Percentiles rank a stretch among this genome's conserved stretches.
These are phyloP conservation scores for Bipolaris gigantea DNA, from an alignment of 2,329 filamentous ascomycete species.

Conservation along the genomic window DNA sequence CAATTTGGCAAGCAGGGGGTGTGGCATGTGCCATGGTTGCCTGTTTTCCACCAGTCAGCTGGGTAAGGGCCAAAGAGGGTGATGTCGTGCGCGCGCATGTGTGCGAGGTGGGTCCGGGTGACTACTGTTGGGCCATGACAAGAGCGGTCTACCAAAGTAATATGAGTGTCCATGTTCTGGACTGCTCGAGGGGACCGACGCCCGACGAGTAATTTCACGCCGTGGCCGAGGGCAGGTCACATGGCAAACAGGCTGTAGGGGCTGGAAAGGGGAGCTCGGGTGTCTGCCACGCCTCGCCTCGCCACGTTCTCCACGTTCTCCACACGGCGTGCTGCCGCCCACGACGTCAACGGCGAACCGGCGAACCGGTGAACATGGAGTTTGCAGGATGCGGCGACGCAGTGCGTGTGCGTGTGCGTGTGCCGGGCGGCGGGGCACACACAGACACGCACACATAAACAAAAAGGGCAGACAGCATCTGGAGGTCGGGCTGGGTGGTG, in stretches of 20 bases:
- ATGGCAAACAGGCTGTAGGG: neutral
- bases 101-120: neutral
- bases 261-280: neutral
- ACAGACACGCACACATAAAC: neutral
- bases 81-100: neutral
- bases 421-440: too few relatives aligned
- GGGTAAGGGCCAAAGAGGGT: neutral
- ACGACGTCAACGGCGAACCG: neutral
- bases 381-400: too few relatives aligned
- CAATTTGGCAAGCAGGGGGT: neutral
- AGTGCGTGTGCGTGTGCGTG: too few relatives aligned
- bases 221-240: neutral
- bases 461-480: neutral
- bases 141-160: neutral
- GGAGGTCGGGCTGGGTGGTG: neutral
- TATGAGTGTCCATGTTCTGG: neutral
- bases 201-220: neutral
- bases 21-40: neutral
- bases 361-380: too few relatives aligned
- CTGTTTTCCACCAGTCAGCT: neutral
- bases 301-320: constrained; percentile 1
- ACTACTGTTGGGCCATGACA: neutral
- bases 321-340: neutral
- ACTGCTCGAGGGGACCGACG: neutral
- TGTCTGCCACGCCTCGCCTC: constrained; percentile 1